Base-by-base conservation (phyloP, 2,329 filamentous ascomycete species). In the Aspergillus clavatus region DNA sequence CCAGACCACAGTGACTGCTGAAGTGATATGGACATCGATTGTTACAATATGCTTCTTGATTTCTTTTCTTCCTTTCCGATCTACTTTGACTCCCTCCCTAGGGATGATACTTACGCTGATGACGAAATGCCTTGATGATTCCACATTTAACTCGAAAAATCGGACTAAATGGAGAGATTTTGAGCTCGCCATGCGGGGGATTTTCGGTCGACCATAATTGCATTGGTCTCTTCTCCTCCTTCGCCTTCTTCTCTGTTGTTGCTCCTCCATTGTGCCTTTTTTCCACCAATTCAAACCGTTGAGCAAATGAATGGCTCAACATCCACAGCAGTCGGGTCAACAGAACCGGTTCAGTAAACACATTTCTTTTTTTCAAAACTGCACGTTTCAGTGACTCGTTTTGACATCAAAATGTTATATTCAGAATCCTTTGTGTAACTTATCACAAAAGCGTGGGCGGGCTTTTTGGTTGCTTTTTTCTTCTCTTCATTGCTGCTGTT, bases 381-480 rank as follows among this genome's bases (percentile, higher is more conserved):
- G 19, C 19, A 35, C 18, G 3, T 5, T 12, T 35, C 14, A 19
- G 18, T 35, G 31, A 18, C 31, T 35, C 31, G 16, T 2, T 35
- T 35, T 35, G 31, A 18, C 31, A 35, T 10, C 4, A 29, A 36
- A 35, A 39, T 7, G 19, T 11, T 18, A n/a, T 45, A 40, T 40
- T 23, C 22, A 16, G 36, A 3, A 16, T 44, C 44, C 43, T 42
- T 40, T 65, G 59, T 65, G 65, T 59, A 35, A 35, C 18, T 21
- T 35, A 65, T 58, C 65, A 65, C 51, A 64, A 63, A 63, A 62
- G 62, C 58, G 55, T 61, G 60, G 58, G 60, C 55, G 51, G 60
- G 56, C 54, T 52, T 57, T 43, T 51, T 56, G 36, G 39, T 48
- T 50, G 11, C 33, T 55, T 51, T 38, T 44, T 51, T 54, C 11